Evolutionary conservation across 73 alveolate species (phyloP).

Genomic region (Tetrahymena thermophila): DNA sequence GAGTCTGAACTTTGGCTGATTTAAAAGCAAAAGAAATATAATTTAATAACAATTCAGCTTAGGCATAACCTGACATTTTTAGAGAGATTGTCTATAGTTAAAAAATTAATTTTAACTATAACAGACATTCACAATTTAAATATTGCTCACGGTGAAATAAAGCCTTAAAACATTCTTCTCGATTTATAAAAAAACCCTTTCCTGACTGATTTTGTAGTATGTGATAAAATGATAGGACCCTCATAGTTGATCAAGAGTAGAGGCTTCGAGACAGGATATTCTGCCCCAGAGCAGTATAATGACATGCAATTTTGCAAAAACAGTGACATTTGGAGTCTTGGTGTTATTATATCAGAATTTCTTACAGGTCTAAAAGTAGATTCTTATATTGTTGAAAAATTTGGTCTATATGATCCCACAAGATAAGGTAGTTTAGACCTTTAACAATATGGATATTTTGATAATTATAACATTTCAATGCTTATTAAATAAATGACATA

Average conservation of each 20-base stretch:
- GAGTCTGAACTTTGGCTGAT: neutral
- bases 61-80: neutral
- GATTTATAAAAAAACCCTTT: neutral
- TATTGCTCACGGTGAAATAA: neutral
- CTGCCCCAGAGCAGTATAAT: neutral
- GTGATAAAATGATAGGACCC: neutral
- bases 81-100: neutral
- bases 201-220: neutral
- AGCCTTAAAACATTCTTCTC: neutral
- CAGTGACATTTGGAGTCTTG: neutral
- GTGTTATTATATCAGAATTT: neutral
- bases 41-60: neutral
- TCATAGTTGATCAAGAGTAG: neutral
- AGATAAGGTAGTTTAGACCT: neutral
- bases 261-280: neutral
- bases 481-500: neutral
- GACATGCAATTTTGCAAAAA: neutral
- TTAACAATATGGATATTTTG: neutral
- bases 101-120: neutral
- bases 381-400: neutral
- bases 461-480: neutral
- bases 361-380: neutral
- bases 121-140: neutral
- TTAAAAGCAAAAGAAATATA: neutral
- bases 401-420: neutral